phyloP scores from a whole-genome alignment of 2,329 filamentous ascomycete genomes.

The Byssochlamys sp. region DNA sequence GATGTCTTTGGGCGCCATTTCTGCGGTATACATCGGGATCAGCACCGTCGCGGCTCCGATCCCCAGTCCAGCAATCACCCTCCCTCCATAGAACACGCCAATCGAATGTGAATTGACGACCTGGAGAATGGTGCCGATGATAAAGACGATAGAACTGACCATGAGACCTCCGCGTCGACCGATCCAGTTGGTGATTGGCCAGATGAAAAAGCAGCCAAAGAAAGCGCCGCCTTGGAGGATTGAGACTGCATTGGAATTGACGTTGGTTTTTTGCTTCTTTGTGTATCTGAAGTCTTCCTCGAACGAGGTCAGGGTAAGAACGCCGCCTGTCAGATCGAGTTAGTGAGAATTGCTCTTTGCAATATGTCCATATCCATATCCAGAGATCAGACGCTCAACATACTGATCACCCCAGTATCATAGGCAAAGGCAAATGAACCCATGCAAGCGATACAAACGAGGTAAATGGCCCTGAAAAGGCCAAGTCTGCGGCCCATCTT shows the following conservation, averaged over 20 bases:
- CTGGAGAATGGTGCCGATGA: conserved; percentile 34
- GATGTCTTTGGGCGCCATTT: conserved; percentile 34
- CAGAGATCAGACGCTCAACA: conserved; percentile 3
- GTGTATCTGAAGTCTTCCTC: conserved; percentile 32
- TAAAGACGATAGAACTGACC: conserved; percentile 33
- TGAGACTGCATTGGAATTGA: conserved; percentile 40
- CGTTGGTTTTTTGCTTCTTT: conserved; percentile 29
- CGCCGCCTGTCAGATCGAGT: conserved; percentile 24
- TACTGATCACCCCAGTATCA: conserved; percentile 30
- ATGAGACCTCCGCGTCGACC: conserved; percentile 39
- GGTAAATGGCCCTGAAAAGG: conserved; percentile 25
- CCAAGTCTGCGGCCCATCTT: conserved; percentile 26
- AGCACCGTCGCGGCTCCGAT: conserved; percentile 36
- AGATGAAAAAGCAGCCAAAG: conserved; percentile 41
- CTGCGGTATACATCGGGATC: conserved; percentile 33
- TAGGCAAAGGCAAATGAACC: conserved; percentile 32
- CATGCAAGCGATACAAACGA: conserved; percentile 29
- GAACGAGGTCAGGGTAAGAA: conserved; percentile 37
- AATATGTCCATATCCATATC: not conserved
- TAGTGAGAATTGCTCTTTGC: not conserved
- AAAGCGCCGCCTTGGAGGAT: conserved; percentile 45
- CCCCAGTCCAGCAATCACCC: conserved; percentile 39
- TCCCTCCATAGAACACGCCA: conserved; percentile 36
- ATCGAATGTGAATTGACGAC: conserved; percentile 37
- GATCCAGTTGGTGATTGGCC: conserved; percentile 35